Evolutionary conservation across 257 asterid species (phyloP).

Genomic region (Solanum sitiens): DNA sequence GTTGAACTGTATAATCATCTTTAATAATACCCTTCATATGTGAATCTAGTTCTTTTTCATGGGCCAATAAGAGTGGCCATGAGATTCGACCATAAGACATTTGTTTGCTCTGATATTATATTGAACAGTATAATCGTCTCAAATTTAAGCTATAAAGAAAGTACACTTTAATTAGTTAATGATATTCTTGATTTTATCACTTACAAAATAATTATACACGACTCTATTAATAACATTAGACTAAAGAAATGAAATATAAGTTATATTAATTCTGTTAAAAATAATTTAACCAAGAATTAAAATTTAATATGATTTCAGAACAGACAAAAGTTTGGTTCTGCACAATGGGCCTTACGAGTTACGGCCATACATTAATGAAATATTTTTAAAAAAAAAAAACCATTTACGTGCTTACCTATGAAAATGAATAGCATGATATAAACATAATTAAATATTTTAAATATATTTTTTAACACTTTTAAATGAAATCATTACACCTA

Average conservation of each 20-base stretch:
- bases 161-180: neutral
- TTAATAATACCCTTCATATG: no score
- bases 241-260: no score
- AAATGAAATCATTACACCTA: neutral
- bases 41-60: no score
- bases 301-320: neutral
- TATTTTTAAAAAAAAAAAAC: neutral
- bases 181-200: neutral
- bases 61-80: accelerated
- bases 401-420: neutral
- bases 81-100: neutral
- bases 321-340: neutral
- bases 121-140: no score
- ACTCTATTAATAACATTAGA: neutral
- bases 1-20: no score
- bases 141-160: no score
- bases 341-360: neutral
- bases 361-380: neutral
- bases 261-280: no score
- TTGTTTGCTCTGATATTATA: neutral
- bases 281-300: neutral
- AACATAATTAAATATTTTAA: neutral
- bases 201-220: neutral
- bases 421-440: neutral
- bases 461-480: neutral